These are phyloP conservation scores for Asterochloris sp. DNA, from an alignment of 139 green algal species.

Conservation along the genomic window DNA sequence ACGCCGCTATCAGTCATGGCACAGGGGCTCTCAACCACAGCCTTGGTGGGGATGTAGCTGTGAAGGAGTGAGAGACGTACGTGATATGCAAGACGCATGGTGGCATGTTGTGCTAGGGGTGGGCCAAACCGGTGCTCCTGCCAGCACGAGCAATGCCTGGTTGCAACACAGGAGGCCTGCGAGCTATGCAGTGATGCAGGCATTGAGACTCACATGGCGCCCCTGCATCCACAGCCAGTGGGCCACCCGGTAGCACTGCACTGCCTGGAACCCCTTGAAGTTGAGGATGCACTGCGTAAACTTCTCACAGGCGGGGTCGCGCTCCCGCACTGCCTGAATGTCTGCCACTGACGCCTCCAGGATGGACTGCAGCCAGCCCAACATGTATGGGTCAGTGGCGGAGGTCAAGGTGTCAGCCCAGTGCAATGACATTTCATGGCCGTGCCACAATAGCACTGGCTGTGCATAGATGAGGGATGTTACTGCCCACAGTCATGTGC, in stretches of 20 bases:
- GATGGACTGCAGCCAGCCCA: slow-evolving; percentile 34
- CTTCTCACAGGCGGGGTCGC: slow-evolving; percentile 89
- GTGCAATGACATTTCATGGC: too few species aligned
- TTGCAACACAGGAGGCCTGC: background rate
- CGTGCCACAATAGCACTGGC: too few species aligned
- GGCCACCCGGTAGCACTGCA: slow-evolving; percentile 81
- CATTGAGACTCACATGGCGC: slow-evolving; percentile 38
- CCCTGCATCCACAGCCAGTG: slow-evolving; percentile 78
- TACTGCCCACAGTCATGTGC: too few species aligned
- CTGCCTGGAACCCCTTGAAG: slow-evolving; percentile 94
- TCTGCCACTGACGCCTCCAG: slow-evolving; percentile 71
- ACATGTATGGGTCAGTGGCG: too few species aligned
- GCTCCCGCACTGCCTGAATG: slow-evolving; percentile 72
- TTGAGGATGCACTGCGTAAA: slow-evolving; percentile 85
- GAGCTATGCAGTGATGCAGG: background rate
- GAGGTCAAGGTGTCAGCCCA: too few species aligned
- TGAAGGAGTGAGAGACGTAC: background rate
- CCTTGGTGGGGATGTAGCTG: background rate
- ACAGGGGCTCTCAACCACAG: background rate
- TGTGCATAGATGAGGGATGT: too few species aligned
- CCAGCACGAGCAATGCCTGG: background rate
- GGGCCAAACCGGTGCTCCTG: too few species aligned
- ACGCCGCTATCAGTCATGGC: background rate
- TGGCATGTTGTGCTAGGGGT: background rate
- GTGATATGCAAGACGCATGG: background rate